Evolutionary conservation across 148 eudicot species (phyloP), one percentile per base, ranked within the genome.

Genomic region (Amaranthus hypochondriacus): DNA sequence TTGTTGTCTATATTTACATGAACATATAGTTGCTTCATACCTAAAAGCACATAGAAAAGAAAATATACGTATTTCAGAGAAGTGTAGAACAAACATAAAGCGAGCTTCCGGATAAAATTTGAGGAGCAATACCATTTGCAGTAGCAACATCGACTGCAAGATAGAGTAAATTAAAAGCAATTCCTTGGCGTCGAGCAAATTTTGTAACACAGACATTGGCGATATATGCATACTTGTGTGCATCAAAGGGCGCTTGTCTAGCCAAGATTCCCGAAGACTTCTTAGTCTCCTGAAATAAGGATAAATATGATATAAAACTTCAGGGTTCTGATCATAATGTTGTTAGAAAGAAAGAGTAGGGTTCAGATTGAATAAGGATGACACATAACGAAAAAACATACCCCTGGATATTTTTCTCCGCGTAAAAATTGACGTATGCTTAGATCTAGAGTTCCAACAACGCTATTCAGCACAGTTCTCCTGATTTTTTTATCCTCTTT

Each of bases 321-420:
- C 62, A n/a, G 68, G n/a, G 62, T 28, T 28, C 39, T 28, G 39
- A 28, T 28, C 39, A 28, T 28, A 28, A 28, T 28, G 2, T 28
- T 28, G 2, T 28, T 47, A 49, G 43, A n/a, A 48, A 6, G 28
- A 39, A 3, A 14, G 63, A 46, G 21, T 52, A 70, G 13, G 58
- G 57, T 57, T 66, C 39, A 15, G 57, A 60, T 76, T 43, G n/a
- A 42, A 18, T 4, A 52, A 76, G 7, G n/a, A 73, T 48, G 55
- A 8, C 47, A 49, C 4, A 60, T 48, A 69, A 47, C 46, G 70
- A 66, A 52, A 61, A 61, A 64, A 79, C 66, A 28, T 84, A 89
- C 96, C 89, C 89, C 92, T 52, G 93, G 97, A 82, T 89, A 87
- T 67, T 83, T 86, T 83, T 91, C 93, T 21, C 97, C 87, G 50